Evolutionary conservation across 371 early-diverging fungal genomes (phyloP), one percentile per base, ranked within the genome.

Genomic region (Funneliformis caledonium): DNA sequence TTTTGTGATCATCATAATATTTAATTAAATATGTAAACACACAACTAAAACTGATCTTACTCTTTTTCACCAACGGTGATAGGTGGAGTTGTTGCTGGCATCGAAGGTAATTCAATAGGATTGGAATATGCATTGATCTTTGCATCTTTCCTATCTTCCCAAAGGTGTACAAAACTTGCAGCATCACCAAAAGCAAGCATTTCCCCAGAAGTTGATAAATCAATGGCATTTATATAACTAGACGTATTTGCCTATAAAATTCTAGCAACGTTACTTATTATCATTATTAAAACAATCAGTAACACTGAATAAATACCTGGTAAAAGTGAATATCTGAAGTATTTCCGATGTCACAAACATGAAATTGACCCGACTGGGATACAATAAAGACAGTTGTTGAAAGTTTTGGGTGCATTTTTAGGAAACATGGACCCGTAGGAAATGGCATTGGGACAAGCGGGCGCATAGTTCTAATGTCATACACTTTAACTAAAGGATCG

Each of bases 401-500:
- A 11, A 94, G 86, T 6, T 91, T 91, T 1, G 95, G 93, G 76
- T 93, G 94, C 90, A 94, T 93, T 72, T 88, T 88, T 22, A 96
- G 82, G 81, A 90, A 90, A 76, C 87, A 89, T 37, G 96, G 92
- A 1, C 94, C 91, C 69, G 89, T 86, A 2, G 93, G 88, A 83
- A 93, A 94, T 1, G 94, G 90, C 33, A 96, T 90, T 2, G 93
- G 94, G 4, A 91, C 90, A 16, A 96, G 82, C 3, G 93, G 89
- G 48, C 90, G 87, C 82, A 92, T 87, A 78, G 92, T 94, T 48
- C 96, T 88, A 37, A 95, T 88, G 81, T 97, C 98, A 80, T 91
- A 97, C 12, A 97, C 88, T 85, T 93, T 93, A 50, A 97, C 93
- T 47, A 93, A 80, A 12, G 93, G 93, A 84, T 96, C 96, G 83